Evolutionary conservation across 129 eudicot species (phyloP).

Genomic region (Solidago caesia): DNA sequence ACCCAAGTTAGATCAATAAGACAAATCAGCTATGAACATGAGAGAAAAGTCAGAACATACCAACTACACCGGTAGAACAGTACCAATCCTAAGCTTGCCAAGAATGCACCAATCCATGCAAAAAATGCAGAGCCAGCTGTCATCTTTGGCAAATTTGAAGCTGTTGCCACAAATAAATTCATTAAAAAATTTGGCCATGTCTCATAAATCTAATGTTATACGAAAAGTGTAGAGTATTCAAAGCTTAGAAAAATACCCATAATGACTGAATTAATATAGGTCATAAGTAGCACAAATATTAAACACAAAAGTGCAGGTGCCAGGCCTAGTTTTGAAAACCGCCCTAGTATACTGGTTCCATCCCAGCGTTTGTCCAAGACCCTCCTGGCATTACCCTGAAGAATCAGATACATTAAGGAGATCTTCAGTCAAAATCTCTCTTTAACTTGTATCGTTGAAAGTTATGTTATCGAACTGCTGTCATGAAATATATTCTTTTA

Average conservation of each 20-base stretch:
- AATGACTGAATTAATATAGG: slow-evolving; percentile 74
- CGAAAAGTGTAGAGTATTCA: neutral
- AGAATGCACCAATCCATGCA: slow-evolving; percentile 88
- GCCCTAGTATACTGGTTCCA: slow-evolving; percentile 58
- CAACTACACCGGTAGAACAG: slow-evolving; percentile 89
- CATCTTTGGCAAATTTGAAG: slow-evolving; percentile 69
- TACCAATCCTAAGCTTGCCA: slow-evolving; percentile 68
- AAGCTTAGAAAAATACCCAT: slow-evolving; percentile 50
- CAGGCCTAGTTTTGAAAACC: slow-evolving; percentile 81
- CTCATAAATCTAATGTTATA: slow-evolving; percentile 1
- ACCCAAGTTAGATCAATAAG: neutral
- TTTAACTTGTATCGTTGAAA: neutral
- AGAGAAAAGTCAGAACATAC: slow-evolving; percentile 33
- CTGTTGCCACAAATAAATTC: slow-evolving; percentile 36
- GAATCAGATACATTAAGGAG: slow-evolving; percentile 18
- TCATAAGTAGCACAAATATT: slow-evolving; percentile 65
- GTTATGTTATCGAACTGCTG: neutral
- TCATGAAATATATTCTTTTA: slow-evolving; percentile 2
- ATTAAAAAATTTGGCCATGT: slow-evolving; percentile 8
- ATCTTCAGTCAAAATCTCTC: slow-evolving; percentile 9
- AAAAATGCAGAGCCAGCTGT: slow-evolving; percentile 68
- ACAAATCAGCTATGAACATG: neutral
- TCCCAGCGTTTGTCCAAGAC: slow-evolving; percentile 83
- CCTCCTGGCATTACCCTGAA: slow-evolving; percentile 92
- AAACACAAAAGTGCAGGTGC: slow-evolving; percentile 92